Conservation (phyloP, 768 basidiomycete species). For the Russula dissimulans region DNA sequence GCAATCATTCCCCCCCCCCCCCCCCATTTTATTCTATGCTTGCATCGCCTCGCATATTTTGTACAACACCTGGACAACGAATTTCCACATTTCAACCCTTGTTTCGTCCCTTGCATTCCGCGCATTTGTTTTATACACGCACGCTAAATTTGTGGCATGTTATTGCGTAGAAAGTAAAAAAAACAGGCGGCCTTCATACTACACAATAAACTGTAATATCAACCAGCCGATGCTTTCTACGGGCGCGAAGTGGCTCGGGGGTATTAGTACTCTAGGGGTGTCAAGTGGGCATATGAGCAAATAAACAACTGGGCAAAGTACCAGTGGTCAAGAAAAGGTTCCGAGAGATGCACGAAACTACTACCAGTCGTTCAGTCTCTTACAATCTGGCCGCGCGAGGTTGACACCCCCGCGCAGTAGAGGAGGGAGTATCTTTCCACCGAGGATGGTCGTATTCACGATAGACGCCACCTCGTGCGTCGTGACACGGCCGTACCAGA, state of each 20-base stretch:
- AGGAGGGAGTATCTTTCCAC: constrained; percentile 74
- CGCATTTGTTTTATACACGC: not conserved
- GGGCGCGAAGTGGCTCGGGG: not conserved
- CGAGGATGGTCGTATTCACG: constrained; percentile 79
- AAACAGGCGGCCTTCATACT: not conserved
- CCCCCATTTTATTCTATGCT: constrained; percentile 10
- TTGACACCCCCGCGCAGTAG: constrained; percentile 83
- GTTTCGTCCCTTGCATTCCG: not conserved
- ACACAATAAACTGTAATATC: constrained; percentile 13
- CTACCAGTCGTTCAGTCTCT: constrained; percentile 66
- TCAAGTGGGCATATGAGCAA: not conserved
- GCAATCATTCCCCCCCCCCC: not conserved
- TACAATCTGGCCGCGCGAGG: constrained; percentile 58
- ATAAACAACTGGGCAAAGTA: not conserved
- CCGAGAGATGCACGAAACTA: not conserved
- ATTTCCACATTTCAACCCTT: not conserved
- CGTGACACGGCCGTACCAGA: constrained; percentile 93
- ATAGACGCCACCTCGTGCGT: constrained; percentile 83
- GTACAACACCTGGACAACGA: constrained; percentile 13
- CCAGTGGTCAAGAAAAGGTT: too few relatives aligned
- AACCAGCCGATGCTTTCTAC: not conserved
- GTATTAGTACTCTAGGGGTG: not conserved
- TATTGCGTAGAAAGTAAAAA: not conserved
- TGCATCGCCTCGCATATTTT: constrained; percentile 7
- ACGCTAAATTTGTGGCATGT: not conserved